Evolutionary conservation across 129 eudicot genomes (phyloP).

Genomic region (Flaveria sonorensis): DNA sequence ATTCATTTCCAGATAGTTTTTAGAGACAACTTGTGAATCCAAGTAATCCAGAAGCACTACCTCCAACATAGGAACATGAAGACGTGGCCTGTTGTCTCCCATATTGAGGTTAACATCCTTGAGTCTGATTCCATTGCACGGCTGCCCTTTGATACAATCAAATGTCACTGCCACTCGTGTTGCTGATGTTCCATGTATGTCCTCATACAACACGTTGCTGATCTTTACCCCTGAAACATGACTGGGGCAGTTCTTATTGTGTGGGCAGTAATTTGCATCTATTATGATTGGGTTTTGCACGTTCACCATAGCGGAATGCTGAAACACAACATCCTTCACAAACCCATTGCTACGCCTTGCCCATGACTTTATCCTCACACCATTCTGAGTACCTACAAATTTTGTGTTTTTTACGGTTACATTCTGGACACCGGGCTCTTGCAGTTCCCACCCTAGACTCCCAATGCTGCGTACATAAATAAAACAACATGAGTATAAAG

Average conservation of each 20-base stretch:
- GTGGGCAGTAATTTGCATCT: slow-evolving; percentile 19
- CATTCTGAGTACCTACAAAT: slow-evolving; percentile 15
- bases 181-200: slow-evolving; percentile 26
- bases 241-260: slow-evolving; percentile 12
- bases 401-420: slow-evolving; percentile 13
- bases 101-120: slow-evolving; percentile 37
- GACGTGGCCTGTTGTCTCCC: slow-evolving; percentile 24
- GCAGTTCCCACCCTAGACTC: slow-evolving; percentile 27
- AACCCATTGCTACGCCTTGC: slow-evolving; percentile 29
- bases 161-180: slow-evolving; percentile 35
- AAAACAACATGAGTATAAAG: neutral
- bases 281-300: slow-evolving; percentile 13
- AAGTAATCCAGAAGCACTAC: slow-evolving; percentile 28
- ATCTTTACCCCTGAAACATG: slow-evolving; percentile 10
- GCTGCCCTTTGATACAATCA: slow-evolving; percentile 37
- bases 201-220: slow-evolving; percentile 10
- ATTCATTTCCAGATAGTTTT: neutral
- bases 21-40: slow-evolving; percentile 41
- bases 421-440: slow-evolving; percentile 26
- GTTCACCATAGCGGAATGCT: slow-evolving; percentile 16
- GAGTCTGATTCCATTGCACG: slow-evolving; percentile 41
- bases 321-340: neutral
- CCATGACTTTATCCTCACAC: slow-evolving; percentile 23
- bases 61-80: slow-evolving; percentile 46
- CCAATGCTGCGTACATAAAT: slow-evolving; percentile 19